Percentiles rank a stretch among this genome's conserved stretches.
These are phyloP conservation scores for Clavariopsis aquatica DNA, from an alignment of 495 filamentous ascomycete genomes.

Conservation along the genomic window DNA sequence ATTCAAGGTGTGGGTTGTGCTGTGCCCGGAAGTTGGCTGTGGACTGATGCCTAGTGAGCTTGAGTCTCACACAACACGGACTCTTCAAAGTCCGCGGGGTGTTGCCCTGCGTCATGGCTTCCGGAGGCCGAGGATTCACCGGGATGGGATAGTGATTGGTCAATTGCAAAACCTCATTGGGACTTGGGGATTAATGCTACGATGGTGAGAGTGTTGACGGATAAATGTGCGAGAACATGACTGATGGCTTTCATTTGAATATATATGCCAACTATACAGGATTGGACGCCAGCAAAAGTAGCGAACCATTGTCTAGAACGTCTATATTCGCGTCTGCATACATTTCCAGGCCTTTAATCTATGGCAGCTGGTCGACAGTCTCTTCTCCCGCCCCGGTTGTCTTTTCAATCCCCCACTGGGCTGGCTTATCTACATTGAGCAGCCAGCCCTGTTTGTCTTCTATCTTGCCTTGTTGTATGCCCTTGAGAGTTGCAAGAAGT, in stretches of 20 bases:
- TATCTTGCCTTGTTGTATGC: constrained; percentile 77
- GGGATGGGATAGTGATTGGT: constrained; percentile 1
- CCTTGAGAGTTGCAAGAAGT: constrained; percentile 75
- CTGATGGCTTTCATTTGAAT: background rate
- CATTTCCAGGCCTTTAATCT: background rate
- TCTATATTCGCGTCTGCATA: background rate
- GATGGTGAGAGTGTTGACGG: no score
- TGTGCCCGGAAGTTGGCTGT: background rate
- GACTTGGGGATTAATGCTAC: no score
- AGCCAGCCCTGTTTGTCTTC: constrained; percentile 78
- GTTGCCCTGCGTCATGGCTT: background rate
- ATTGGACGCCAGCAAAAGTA: background rate
- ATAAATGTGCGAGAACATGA: background rate
- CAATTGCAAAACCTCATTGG: constrained; percentile 8
- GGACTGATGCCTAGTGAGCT: background rate
- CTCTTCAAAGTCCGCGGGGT: background rate
- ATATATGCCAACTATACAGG: no score
- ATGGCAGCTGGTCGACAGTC: constrained; percentile 24
- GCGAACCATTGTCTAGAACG: constrained; percentile 1
- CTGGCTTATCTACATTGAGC: constrained; percentile 52
- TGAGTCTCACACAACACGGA: background rate
- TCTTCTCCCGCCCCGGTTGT: constrained; percentile 3
- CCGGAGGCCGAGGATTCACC: background rate
- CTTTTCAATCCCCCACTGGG: constrained; percentile 21
- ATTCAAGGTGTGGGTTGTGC: background rate